Base-by-base conservation (phyloP, 1,284 basidiomycete species). In the Stereum hirsutum region DNA sequence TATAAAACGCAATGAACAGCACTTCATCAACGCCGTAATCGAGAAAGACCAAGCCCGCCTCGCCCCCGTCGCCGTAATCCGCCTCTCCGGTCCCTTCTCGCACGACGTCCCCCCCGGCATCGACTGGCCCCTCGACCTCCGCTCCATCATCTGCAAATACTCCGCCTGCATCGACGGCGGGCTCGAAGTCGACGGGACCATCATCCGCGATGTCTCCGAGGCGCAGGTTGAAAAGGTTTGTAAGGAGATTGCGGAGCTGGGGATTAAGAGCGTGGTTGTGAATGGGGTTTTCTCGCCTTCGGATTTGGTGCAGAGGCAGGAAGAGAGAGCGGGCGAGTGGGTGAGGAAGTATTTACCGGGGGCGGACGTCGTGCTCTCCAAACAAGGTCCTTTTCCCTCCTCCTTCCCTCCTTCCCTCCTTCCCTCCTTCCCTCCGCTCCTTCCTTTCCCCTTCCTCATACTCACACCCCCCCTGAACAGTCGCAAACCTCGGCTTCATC, bases 401-500 rank as follows among this genome's bases (percentile, higher is more conserved):
- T 12, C 26, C 33, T 27, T n/a, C n/a, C 19, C 15, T 21, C 23
- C 26, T 27, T 26, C 21, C 35, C 48, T 59, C 32, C 40, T 59
- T 51, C 57, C 61, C 28, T 54, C 56, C 19, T 59, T 58, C 39
- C 59, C 27, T 11, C 10, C 39, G 34, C 21, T 3, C 26, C n/a
- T n/a, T n/a, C n/a, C n/a, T n/a, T n/a, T n/a, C n/a, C n/a, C n/a
- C n/a, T n/a, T n/a, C n/a, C n/a, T n/a, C n/a, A n/a, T n/a, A n/a
- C n/a, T n/a, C n/a, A n/a, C n/a, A n/a, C n/a, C n/a, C n/a, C 33
- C 11, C 7, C 27, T 24, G 0, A 37, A 2, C 43, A 72, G 74
- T 77, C 40, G 74, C 71, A 8, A 69, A 72, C 46, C 62, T 76
- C 42, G 75, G 77, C 38, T 64, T 79, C 41, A 60, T 80, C 14